Conservation (phyloP, 805 yeast genomes). For the Spathaspora gorwiae region DNA sequence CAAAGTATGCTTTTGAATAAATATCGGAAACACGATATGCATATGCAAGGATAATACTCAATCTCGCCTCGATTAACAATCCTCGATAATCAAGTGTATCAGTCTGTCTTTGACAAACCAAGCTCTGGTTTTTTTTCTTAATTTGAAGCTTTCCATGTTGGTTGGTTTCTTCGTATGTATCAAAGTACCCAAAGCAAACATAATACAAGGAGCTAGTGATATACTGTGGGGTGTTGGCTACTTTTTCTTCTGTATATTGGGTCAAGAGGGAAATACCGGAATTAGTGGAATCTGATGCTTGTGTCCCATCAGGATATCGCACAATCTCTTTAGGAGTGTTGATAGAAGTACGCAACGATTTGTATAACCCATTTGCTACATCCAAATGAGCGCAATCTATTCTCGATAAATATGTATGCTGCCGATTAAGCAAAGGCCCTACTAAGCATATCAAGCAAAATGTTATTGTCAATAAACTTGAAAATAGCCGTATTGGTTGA, state of each 20-base stretch:
- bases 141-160: constrained; percentile 12
- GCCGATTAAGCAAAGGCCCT: constrained; percentile 19
- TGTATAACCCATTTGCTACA: constrained; percentile 50
- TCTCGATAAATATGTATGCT: constrained; percentile 24
- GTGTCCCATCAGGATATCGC: not conserved
- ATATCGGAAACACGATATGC: constrained; percentile 31
- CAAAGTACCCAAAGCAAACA: constrained; percentile 45
- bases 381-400: constrained; percentile 50
- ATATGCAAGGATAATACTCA: constrained; percentile 44
- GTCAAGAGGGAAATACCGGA: constrained; percentile 45
- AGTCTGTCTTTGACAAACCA: constrained; percentile 16
- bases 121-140: constrained; percentile 14
- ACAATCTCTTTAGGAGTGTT: constrained; percentile 10
- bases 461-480: constrained; percentile 13
- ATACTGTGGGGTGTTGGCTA: constrained; percentile 46
- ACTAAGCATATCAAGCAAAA: constrained; percentile 19
- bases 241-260: constrained; percentile 43
- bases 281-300: constrained; percentile 33
- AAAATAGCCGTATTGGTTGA: constrained; percentile 20
- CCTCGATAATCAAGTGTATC: constrained; percentile 43
- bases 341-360: constrained; percentile 34
- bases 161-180: constrained; percentile 12
- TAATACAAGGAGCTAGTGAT: constrained; percentile 36
- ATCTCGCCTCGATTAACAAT: constrained; percentile 35
- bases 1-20: constrained; percentile 9